Conservation (phyloP, 192 early-diverging fungal genomes). For the Phlyctochytrium arcticum region DNA sequence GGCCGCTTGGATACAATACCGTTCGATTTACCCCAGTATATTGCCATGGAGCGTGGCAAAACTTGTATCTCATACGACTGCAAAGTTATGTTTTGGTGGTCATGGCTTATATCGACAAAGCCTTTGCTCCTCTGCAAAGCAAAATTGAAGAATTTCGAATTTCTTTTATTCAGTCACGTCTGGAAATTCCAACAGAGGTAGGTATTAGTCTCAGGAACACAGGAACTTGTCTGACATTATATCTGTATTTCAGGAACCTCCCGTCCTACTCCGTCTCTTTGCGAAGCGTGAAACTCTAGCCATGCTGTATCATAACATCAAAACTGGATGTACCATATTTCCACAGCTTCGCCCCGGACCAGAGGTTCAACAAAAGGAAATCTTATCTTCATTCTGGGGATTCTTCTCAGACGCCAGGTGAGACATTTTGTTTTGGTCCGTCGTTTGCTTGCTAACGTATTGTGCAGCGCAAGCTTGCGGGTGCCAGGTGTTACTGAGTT, state of each 20-base stretch:
- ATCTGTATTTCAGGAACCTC: conserved; percentile 42
- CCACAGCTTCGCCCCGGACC: conserved; percentile 56
- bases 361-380: conserved; percentile 57
- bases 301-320: conserved; percentile 62
- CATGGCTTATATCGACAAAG: conserved; percentile 45
- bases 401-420: conserved; percentile 52
- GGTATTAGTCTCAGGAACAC: background rate
- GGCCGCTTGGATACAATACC: conserved; percentile 37
- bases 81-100: conserved; percentile 49
- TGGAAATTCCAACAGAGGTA: conserved; percentile 62
- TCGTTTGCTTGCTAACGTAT: background rate
- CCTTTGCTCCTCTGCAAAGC: conserved; percentile 33
- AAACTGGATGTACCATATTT: conserved; percentile 53
- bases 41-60: conserved; percentile 46
- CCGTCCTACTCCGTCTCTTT: conserved; percentile 52
- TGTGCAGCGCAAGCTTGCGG: conserved; percentile 27
- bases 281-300: conserved; percentile 61
- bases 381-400: conserved; percentile 50
- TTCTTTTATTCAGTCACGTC: conserved; percentile 48
- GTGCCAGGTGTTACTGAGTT: conserved; percentile 52
- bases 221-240: background rate
- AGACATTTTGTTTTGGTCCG: background rate
- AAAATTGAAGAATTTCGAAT: conserved; percentile 50
- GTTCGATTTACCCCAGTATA: conserved; percentile 54
- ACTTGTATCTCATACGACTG: conserved; percentile 49